Evolutionary conservation across 2,329 filamentous ascomycete species (phyloP), one percentile per base, ranked within the genome.

Genomic region (Bipolaris bicolor): DNA sequence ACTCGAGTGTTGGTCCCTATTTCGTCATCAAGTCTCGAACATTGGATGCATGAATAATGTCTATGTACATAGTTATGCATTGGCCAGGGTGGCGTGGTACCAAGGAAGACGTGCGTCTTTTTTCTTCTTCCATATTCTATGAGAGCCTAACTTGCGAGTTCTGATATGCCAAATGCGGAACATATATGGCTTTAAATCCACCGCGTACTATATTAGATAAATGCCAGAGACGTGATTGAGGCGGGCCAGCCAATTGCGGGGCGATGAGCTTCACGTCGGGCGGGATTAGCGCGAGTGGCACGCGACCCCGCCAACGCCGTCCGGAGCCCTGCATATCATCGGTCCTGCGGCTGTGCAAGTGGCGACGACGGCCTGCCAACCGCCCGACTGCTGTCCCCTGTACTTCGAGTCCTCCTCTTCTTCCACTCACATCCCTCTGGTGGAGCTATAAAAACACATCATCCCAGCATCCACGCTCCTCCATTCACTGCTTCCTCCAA

Each of bases 231-330:
- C 20, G 39, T 41, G 11, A 13, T 24, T 7, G 20, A 24, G 44
- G 11, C 18, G 16, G 29, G 11, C 20, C 44, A 46, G 33, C 26
- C 13, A 37, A 16, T 26, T 26, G 46, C 34, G 46, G 46, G 55
- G 50, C 44, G 37, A 54, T 49, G 44, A 24, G 43, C 26, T 18
- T 45, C 40, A 47, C 34, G 33, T 43, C 34, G 44, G 15, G 49
- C 43, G 15, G 37, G 20, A 46, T 52, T 53, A 43, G 49, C 55
- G 39, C 55, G 39, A 44, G 16, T 50, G 36, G 36, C 50, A 54
- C 16, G 44, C 55, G 50, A 57, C 55, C 55, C 55, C 55, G 31
- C 55, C 49, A 49, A 40, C 33, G 55, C 41, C 55, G 37, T 24
- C 44, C 40, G 20, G 50, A 22, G 37, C 55, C 50, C 50, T 54